Evolutionary conservation across 2,329 filamentous ascomycete genomes (phyloP), one percentile per base, ranked within the genome.

Genomic region (Trichothecium sympodiale): DNA sequence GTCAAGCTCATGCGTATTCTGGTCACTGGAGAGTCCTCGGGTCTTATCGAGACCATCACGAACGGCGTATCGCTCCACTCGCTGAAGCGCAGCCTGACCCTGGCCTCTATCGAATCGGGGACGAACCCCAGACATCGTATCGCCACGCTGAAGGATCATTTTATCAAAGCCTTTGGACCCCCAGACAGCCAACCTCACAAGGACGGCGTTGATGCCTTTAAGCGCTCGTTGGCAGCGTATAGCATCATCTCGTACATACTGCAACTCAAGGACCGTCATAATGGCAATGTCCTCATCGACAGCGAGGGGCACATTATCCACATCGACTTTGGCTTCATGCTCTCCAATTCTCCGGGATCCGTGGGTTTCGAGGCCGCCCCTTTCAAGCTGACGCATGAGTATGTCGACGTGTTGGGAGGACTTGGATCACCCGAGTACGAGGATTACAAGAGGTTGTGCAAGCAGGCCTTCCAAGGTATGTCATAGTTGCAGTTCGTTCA

Each of bases 291-390:
- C 12, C 69, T 91, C 40, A 82, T 91, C 48, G 84, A 89, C 56
- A 86, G 83, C 49, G 80, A 85, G 54, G 84, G 84, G 8, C 84
- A 91, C 52, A 87, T 89, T 38, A 78, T 91, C 41, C 84, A 91
- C 53, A 91, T 91, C 41, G 84, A 91, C 57, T 91, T 91, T 56
- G 84, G 84, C 37, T 91, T 91, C 55, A 89, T 91, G 82, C 66
- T 91, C 25, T 88, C 82, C 32, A 91, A 91, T 56, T 87, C 83
- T 2, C 84, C 84, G 0, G 84, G 84, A 0, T 82, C 78, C 8
- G 83, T 91, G 52, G 83, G 83, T 3, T 91, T 91, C 48, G 84
- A 91, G 59, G 84, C 84, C 12, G 84, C 84, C 4, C 84, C 84
- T 1, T 91, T 91, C 60, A 91, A 91, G 62, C 65, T 91, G 17